Conservation (phyloP, 371 early-diverging fungal species). For the Saksenaea oblongispora region DNA sequence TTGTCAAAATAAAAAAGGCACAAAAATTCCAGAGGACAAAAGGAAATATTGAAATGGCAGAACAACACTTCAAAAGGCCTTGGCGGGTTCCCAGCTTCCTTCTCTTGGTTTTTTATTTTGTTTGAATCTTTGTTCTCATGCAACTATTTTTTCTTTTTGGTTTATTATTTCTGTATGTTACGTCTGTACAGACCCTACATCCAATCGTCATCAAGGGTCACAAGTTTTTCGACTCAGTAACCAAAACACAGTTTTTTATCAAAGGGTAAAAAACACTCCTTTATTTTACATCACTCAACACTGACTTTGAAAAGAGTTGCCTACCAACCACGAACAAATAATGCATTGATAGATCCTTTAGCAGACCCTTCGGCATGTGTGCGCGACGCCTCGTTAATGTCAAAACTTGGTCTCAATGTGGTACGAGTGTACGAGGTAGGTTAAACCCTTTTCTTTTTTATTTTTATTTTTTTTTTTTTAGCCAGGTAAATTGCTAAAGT, state of each 20-base stretch:
- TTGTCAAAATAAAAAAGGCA: background rate
- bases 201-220: conserved; percentile 70
- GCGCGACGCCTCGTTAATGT: conserved; percentile 69
- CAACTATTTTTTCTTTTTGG: too few relatives aligned
- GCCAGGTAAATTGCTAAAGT: too few relatives aligned
- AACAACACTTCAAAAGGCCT: background rate
- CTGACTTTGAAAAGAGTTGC: conserved; percentile 46
- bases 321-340: conserved; percentile 66
- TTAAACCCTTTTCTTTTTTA: too few relatives aligned
- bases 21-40: background rate
- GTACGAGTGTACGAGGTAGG: conserved; percentile 79
- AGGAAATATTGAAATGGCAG: background rate
- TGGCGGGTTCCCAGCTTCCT: too few relatives aligned
- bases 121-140: too few relatives aligned
- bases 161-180: too few relatives aligned
- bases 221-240: conserved; percentile 74
- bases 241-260: conserved; percentile 76
- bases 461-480: too few relatives aligned
- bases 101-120: too few relatives aligned
- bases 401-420: conserved; percentile 70
- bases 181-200: conserved; percentile 37
- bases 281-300: background rate
- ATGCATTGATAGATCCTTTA: conserved; percentile 57
- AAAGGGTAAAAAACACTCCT: conserved; percentile 56
- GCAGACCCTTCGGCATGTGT: conserved; percentile 62